These are phyloP conservation scores for Pseudocohnilembus persalinus DNA, from an alignment of 169 alveolate species.

Conservation along the genomic window DNA sequence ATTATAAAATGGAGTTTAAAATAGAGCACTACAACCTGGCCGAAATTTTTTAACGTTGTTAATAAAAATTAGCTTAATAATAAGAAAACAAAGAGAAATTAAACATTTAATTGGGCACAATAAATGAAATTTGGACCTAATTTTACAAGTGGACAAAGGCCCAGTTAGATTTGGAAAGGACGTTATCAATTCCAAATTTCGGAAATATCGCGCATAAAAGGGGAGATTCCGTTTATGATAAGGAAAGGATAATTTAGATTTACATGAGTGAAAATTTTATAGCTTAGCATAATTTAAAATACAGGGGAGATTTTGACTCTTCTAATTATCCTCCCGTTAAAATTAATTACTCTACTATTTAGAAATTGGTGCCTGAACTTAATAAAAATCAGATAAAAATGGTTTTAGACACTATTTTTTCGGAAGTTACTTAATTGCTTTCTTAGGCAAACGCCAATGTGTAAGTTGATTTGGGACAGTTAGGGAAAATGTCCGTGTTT, in stretches of 20 bases:
- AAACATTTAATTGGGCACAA: slow-evolving; percentile 5
- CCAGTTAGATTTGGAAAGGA: slow-evolving; percentile 43
- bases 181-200: slow-evolving; percentile 33
- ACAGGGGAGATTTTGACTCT: slow-evolving; percentile 46
- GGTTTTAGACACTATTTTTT: slow-evolving; percentile 28
- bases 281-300: slow-evolving; percentile 9
- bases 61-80: not conserved
- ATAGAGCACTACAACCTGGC: slow-evolving; percentile 8
- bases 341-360: slow-evolving; percentile 30
- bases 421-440: not conserved
- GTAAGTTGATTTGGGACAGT: slow-evolving; percentile 14
- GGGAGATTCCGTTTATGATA: slow-evolving; percentile 3
- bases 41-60: slow-evolving; percentile 9
- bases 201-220: slow-evolving; percentile 19
- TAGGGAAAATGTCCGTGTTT: slow-evolving; percentile 27
- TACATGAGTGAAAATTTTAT: slow-evolving; percentile 38
- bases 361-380: slow-evolving; percentile 35
- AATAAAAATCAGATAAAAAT: slow-evolving; percentile 22
- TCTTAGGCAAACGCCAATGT: not conserved
- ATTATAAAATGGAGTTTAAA: slow-evolving; percentile 16
- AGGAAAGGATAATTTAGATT: slow-evolving; percentile 34
- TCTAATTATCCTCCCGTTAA: slow-evolving; percentile 45
- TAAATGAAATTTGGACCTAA: slow-evolving; percentile 9
- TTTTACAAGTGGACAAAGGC: slow-evolving; percentile 37
- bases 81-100: slow-evolving; percentile 3